Percentiles rank a stretch among this genome's conserved stretches.
phyloP scores from a whole-genome alignment of 179 eudicot genomes.

The Amaranthus tricolor region DNA sequence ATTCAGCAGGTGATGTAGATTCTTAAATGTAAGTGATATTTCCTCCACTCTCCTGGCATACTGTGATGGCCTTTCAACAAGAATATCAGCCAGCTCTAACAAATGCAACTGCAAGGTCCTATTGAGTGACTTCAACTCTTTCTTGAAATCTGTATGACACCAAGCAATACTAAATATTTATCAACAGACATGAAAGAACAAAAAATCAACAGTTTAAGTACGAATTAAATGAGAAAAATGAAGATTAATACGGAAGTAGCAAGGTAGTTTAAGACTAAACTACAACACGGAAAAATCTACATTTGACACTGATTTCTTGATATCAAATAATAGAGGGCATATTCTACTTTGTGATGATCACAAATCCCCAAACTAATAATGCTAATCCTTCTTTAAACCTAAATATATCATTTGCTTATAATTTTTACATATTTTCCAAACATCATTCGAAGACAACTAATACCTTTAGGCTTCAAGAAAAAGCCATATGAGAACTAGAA shows the following conservation, averaged over 20 bases:
- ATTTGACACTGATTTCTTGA: not conserved
- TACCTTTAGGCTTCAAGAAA: not conserved
- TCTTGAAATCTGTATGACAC: slow-evolving; percentile 63
- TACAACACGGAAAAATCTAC: not conserved
- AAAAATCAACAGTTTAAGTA: not conserved
- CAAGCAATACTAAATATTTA: slow-evolving; percentile 6
- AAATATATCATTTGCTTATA: not conserved
- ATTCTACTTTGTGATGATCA: not conserved
- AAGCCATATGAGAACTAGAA: not conserved
- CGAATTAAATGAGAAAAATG: not conserved
- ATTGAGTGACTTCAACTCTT: slow-evolving; percentile 77
- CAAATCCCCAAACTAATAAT: not conserved
- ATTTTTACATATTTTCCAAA: not conserved
- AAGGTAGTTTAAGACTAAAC: not conserved
- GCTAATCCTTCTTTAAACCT: not conserved
- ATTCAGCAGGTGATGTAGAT: slow-evolving; percentile 87
- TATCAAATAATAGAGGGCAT: not conserved
- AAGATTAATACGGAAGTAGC: not conserved
- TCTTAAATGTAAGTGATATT: slow-evolving; percentile 84
- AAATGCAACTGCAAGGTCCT: slow-evolving; percentile 86
- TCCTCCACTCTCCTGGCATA: slow-evolving; percentile 97
- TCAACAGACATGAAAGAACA: not conserved
- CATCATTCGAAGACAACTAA: not conserved
- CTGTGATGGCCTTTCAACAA: slow-evolving; percentile 84
- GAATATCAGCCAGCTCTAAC: slow-evolving; percentile 94